Percentiles rank a stretch among this genome's conserved stretches.
phyloP scores from a whole-genome alignment of 2,329 filamentous ascomycete genomes.

The Cordyceps cicadae region DNA sequence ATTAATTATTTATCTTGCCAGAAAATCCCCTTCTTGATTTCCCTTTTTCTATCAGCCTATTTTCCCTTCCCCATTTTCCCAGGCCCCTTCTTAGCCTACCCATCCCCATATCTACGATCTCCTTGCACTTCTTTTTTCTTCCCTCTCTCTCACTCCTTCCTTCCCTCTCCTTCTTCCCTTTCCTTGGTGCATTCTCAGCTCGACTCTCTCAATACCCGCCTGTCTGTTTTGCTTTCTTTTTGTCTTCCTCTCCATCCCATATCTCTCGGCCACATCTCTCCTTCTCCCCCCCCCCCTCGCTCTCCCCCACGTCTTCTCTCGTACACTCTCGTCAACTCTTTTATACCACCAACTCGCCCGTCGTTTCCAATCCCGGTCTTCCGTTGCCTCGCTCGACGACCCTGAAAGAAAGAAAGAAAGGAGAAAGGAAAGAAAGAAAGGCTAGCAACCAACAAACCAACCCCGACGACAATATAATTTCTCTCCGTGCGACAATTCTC shows the following conservation, averaged over 20 bases:
- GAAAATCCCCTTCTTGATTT: not conserved
- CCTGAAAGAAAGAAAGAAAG: not conserved
- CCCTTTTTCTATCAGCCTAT: not conserved
- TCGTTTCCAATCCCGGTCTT: conserved; percentile 6
- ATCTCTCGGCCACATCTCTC: not conserved
- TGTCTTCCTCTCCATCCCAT: not conserved
- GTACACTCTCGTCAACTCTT: not conserved
- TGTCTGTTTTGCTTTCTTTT: not conserved
- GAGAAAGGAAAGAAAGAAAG: not conserved
- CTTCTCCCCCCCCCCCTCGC: not conserved
- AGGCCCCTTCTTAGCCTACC: conserved; percentile 12
- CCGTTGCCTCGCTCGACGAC: conserved; percentile 13
- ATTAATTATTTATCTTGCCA: not conserved
- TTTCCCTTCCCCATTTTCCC: conserved; percentile 5
- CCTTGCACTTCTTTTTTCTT: conserved; percentile 16
- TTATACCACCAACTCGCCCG: not conserved
- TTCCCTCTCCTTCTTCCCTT: conserved; percentile 13
- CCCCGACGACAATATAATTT: not conserved
- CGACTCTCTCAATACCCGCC: conserved; percentile 9
- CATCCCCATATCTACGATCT: conserved; percentile 14
- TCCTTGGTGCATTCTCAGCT: not conserved
- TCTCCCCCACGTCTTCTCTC: not conserved
- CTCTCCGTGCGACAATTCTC: not conserved
- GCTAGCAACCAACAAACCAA: not conserved
- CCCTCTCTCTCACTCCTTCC: conserved; percentile 14